Evolutionary conservation across 2,329 filamentous ascomycete species (phyloP), one percentile per base, ranked within the genome.

Genomic region (Aspergillus sojae): DNA sequence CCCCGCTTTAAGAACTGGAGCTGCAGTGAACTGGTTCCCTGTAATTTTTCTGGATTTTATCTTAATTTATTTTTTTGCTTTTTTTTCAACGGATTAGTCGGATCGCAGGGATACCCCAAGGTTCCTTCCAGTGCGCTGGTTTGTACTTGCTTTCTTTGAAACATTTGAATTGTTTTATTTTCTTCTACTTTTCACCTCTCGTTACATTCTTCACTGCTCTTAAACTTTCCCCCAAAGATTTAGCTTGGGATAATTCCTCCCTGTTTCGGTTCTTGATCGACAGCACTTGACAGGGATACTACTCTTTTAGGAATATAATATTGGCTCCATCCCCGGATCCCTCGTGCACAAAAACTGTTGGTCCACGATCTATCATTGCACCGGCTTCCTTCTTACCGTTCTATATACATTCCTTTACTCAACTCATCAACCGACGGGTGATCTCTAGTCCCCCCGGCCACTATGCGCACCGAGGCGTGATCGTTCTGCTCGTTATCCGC

Each of bases 381-480:
- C 26, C 26, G 26, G 26, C n/a, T 23, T 23, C 43, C 21, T 26
- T 48, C 11, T 26, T 26, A 19, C 23, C 14, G 11, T 26, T 23
- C 21, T 9, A 50, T 30, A 50, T 30, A 50, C 12, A 50, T 1
- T 10, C 30, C n/a, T 5, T 50, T n/a, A 10, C 26, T n/a, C 3
- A 26, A 21, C 19, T 11, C 4, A 26, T 28, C 21, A 19, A 21
- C 19, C 48, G 28, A 32, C 28, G 16, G 16, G 48, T 52, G 28
- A 21, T 52, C 16, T 7, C 28, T 32, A 21, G 28, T 11, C 34
- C 7, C 9, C 28, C 48, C 23, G 34, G 48, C 46, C 62, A 69
- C 65, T 53, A 70, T 71, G 69, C 63, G 58, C 65, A 64, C 58
- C 59, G 57, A 57, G 61, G 43, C 57, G 55, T 67, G 63, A 62